Evolutionary conservation across 495 filamentous ascomycete species (phyloP).

Genomic region (Podospora conica): DNA sequence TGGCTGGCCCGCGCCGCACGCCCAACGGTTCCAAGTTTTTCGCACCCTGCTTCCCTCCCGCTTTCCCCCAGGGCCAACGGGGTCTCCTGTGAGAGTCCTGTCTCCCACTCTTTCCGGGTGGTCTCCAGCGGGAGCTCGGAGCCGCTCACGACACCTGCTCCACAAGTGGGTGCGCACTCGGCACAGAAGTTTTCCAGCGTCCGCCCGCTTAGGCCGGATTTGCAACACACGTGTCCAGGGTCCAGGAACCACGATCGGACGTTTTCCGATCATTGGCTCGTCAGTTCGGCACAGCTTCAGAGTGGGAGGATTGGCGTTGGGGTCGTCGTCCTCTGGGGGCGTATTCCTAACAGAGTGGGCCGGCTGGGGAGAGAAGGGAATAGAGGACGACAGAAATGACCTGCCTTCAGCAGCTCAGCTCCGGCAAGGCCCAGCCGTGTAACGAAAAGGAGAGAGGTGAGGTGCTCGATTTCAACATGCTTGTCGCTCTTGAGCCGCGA

Average conservation of each 20-base stretch:
- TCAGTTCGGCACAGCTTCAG: conserved; percentile 10
- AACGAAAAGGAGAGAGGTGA: neutral
- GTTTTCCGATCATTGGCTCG: conserved; percentile 23
- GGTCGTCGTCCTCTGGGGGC: neutral
- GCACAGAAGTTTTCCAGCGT: neutral
- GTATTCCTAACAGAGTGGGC: neutral
- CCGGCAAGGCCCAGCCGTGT: neutral
- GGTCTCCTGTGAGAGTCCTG: too few relatives aligned
- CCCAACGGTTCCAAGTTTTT: neutral
- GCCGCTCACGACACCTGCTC: neutral
- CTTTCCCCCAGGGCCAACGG: neutral
- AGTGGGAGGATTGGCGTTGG: neutral
- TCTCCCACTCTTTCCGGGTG: neutral
- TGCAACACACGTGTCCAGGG: conserved; percentile 11
- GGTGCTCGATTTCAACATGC: conserved; percentile 11
- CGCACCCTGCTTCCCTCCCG: neutral
- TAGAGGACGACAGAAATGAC: neutral
- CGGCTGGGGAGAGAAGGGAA: neutral
- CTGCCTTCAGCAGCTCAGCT: neutral
- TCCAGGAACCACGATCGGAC: conserved; percentile 18
- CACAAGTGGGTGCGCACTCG: neutral
- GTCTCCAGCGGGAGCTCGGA: neutral
- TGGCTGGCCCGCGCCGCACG: neutral
- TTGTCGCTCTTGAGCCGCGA: conserved; percentile 10
- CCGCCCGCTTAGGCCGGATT: neutral